Base-by-base conservation (phyloP, 2,329 filamentous ascomycete genomes). In the Boeremia exigua region DNA sequence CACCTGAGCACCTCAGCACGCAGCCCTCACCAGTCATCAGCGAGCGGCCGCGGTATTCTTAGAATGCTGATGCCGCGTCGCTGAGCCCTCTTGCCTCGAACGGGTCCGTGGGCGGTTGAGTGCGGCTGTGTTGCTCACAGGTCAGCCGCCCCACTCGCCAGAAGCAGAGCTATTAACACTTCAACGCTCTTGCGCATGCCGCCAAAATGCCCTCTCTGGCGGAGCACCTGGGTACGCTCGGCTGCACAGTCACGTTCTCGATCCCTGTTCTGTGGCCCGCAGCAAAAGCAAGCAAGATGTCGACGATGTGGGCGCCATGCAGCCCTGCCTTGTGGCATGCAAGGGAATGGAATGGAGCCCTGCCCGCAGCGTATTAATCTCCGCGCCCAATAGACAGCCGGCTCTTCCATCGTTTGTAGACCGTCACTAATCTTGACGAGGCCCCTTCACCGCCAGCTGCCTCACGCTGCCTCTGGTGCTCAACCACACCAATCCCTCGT, bases 31-130 rank as follows among this genome's bases (percentile, higher is more conserved):
- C 19, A 23, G 19, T 42, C 51, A 57, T 50, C 61, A 47, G 40
- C 56, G 40, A 57, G 52, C 54, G 55, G 42, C 32, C 14, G 48
- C 60, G 42, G 53, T 57, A 48, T 74, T 73, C 70, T 74, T 74
- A 72, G 71, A 68, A 67, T 66, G 69, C 68, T 71, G 69, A 69
- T 67, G 70, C 64, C 63, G 67, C 65, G 66, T 66, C 61, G 61
- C 62, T 54, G 60, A 56, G 40, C 47, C 52, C 62, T 61, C 58
- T 68, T 69, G 48, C 68, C 63, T 49, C 43, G 38, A 65, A 60
- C 23, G 45, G 63, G 59, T 48, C 9, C 39, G 32, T 56, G 58
- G 61, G 67, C 65, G 61, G 61, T 58, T 62, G 59, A 44, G 42
- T 67, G 71, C 68, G 72, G 72, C 71, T 73, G 72, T 74, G 72